Conservation (phyloP, 306 rosid genomes). For the Erythrophleum fordii region DNA sequence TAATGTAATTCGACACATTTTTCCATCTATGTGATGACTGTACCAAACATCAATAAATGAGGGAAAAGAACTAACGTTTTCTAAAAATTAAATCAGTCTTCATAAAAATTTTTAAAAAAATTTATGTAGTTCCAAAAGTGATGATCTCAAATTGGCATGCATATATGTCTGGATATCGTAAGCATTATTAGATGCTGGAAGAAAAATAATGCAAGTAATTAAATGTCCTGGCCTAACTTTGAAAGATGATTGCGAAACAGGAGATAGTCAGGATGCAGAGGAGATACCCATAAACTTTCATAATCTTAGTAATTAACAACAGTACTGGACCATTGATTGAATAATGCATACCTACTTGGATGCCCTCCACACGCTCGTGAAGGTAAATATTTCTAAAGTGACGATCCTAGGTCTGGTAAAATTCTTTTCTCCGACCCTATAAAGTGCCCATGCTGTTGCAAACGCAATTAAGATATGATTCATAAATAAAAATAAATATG, state of each 20-base stretch:
- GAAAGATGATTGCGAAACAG: background rate
- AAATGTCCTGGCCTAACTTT: background rate
- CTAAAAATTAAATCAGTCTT: background rate
- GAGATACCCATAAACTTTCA: constrained; percentile 1
- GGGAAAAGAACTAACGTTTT: background rate
- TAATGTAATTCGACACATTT: background rate
- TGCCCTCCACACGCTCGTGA: background rate
- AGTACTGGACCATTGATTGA: background rate
- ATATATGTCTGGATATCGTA: background rate
- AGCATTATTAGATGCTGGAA: background rate
- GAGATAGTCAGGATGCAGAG: background rate
- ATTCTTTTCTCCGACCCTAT: background rate
- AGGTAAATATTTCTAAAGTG: background rate
- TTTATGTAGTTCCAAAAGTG: background rate
- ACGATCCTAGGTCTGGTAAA: background rate
- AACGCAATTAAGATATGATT: background rate
- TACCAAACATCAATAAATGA: background rate
- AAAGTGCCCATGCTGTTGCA: background rate
- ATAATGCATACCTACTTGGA: background rate
- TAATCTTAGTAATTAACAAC: background rate
- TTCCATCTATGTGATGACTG: background rate
- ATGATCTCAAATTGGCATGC: background rate
- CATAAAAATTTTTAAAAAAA: too few relatives aligned
- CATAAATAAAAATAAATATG: too few relatives aligned
- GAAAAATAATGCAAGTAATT: background rate